A percentile compares a stretch with the other conserved stretches of the same genome.
phyloP scores from a whole-genome alignment of 305 asterid species.

The Monarda citriodora region DNA sequence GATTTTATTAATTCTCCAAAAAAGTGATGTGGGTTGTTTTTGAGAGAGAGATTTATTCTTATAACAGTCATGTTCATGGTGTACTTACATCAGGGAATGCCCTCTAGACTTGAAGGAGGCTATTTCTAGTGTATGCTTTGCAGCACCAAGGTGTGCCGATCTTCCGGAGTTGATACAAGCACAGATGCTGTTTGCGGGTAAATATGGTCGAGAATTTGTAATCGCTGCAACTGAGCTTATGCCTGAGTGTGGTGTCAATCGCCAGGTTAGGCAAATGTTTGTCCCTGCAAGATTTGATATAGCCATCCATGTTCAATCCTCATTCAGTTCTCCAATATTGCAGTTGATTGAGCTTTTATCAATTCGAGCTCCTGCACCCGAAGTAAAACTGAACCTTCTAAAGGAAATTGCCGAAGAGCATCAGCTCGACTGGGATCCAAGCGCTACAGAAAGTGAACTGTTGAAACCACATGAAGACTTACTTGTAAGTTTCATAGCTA shows the following conservation, averaged over 20 bases:
- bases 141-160: slow-evolving; percentile 99
- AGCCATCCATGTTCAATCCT: slow-evolving; percentile 2
- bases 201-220: slow-evolving; percentile 94
- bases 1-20: not conserved
- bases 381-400: slow-evolving; percentile 82
- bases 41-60: slow-evolving; percentile 16
- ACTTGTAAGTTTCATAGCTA: slow-evolving; percentile 46
- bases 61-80: slow-evolving; percentile 10
- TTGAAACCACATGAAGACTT: slow-evolving; percentile 90
- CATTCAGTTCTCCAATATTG: slow-evolving; percentile 11
- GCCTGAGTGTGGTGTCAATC: slow-evolving; percentile 99
- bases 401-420: slow-evolving; percentile 97
- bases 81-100: slow-evolving; percentile 71
- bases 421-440: slow-evolving; percentile 94
- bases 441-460: slow-evolving; percentile 73
- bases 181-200: slow-evolving; percentile 76
- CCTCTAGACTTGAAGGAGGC: slow-evolving; percentile 99
- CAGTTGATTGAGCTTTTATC: slow-evolving; percentile 93
- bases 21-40: slow-evolving; percentile 4
- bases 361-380: slow-evolving; percentile 93
- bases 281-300: slow-evolving; percentile 5
- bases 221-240: slow-evolving; percentile 90
- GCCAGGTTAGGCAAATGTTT: slow-evolving; percentile 65
- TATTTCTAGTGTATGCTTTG: slow-evolving; percentile 95
- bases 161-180: slow-evolving; percentile 82